A percentile compares a stretch with the other conserved stretches of the same genome.
Evolutionary conservation across 1,139 yeast genomes (phyloP).

Genomic region (Hyphopichia burtonii): DNA sequence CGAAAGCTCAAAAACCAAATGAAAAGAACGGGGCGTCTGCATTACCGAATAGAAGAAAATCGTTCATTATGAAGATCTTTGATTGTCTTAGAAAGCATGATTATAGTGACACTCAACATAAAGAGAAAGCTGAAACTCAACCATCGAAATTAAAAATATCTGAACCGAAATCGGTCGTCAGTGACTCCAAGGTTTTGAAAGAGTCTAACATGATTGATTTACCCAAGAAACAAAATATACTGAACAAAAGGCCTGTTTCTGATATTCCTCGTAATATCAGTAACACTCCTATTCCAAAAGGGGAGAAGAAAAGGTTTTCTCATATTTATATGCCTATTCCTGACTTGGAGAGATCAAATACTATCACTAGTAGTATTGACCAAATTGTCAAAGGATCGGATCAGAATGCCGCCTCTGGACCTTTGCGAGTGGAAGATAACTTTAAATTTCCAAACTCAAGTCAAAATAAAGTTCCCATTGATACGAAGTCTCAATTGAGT

Average conservation of each 20-base stretch:
- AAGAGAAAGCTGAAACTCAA: background rate
- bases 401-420: background rate
- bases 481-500: background rate
- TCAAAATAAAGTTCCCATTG: background rate
- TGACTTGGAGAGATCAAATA: conserved; percentile 8
- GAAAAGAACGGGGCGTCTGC: background rate
- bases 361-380: conserved; percentile 1
- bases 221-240: background rate
- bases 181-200: background rate
- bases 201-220: background rate
- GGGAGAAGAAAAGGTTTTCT: conserved; percentile 14
- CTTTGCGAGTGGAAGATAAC: background rate
- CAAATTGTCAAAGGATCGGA: background rate
- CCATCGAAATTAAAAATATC: background rate
- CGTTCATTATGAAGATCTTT: conserved; percentile 20
- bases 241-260: background rate
- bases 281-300: conserved; percentile 20
- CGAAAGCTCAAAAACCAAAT: background rate
- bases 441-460: conserved; percentile 3
- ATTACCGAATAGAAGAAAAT: conserved; percentile 11
- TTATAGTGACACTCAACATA: background rate
- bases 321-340: conserved; percentile 16
- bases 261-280: conserved; percentile 4
- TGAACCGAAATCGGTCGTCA: background rate
- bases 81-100: conserved; percentile 2